Conservation (phyloP, 208 protist genomes). For the Angomonas deanei region DNA sequence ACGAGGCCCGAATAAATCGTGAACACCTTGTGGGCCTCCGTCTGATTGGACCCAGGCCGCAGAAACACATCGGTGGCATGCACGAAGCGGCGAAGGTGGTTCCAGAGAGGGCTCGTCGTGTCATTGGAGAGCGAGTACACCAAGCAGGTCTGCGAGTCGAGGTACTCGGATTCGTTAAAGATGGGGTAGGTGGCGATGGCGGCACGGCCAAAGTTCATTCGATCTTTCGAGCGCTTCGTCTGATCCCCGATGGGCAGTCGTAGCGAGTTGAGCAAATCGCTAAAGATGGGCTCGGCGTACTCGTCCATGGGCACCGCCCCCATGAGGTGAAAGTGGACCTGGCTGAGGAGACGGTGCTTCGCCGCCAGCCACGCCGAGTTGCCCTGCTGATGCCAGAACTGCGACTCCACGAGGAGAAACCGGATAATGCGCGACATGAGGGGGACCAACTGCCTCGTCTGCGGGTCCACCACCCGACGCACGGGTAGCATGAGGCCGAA, state of each 20-base stretch:
- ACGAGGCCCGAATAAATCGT: not conserved
- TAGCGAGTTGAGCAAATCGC: slow-evolving; percentile 30
- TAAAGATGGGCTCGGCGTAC: slow-evolving; percentile 74
- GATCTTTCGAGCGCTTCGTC: not conserved
- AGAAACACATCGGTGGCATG: slow-evolving; percentile 66
- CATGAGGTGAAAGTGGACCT: slow-evolving; percentile 29
- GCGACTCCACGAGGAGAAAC: slow-evolving; percentile 46
- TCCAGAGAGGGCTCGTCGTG: slow-evolving; percentile 53
- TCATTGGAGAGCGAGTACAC: slow-evolving; percentile 1
- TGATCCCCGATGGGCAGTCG: slow-evolving; percentile 26
- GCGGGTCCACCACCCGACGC: slow-evolving; percentile 10
- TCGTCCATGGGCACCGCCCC: slow-evolving; percentile 40
- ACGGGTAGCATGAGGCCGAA: slow-evolving; percentile 26
- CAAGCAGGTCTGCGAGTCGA: not conserved
- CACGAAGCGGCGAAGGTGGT: slow-evolving; percentile 71
- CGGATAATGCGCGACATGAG: slow-evolving; percentile 16
- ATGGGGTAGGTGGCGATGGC: not conserved
- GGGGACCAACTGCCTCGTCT: slow-evolving; percentile 14
- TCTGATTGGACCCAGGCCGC: slow-evolving; percentile 22
- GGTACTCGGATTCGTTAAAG: not conserved
- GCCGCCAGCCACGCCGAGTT: slow-evolving; percentile 22
- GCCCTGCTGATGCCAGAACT: slow-evolving; percentile 21
- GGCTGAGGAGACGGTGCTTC: slow-evolving; percentile 26
- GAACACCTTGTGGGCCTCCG: slow-evolving; percentile 9
- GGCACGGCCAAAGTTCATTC: slow-evolving; percentile 5